phyloP scores from a whole-genome alignment of 1,139 yeast species.

The Pichia sp. region DNA sequence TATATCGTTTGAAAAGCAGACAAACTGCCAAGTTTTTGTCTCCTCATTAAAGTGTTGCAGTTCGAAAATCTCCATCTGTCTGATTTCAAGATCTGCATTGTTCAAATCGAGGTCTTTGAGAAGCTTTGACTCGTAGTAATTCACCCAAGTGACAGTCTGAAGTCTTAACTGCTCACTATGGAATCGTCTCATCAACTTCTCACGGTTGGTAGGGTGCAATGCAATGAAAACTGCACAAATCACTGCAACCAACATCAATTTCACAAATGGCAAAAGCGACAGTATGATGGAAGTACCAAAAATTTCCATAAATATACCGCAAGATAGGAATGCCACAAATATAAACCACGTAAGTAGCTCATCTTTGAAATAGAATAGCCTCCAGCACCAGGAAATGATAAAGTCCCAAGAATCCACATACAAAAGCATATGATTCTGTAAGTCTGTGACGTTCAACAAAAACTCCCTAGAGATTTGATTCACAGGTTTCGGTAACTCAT shows the following conservation, averaged over 20 bases:
- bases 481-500: slow-evolving; percentile 60
- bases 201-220: slow-evolving; percentile 51
- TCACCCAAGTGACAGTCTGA: slow-evolving; percentile 38
- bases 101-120: slow-evolving; percentile 30
- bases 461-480: slow-evolving; percentile 79
- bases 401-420: slow-evolving; percentile 62
- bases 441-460: slow-evolving; percentile 68
- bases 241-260: slow-evolving; percentile 30
- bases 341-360: slow-evolving; percentile 55
- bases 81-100: slow-evolving; percentile 26
- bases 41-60: slow-evolving; percentile 49
- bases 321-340: slow-evolving; percentile 30
- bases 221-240: slow-evolving; percentile 48
- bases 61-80: slow-evolving; percentile 63
- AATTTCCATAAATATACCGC: slow-evolving; percentile 26
- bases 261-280: slow-evolving; percentile 34
- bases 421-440: slow-evolving; percentile 75
- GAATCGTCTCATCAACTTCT: slow-evolving; percentile 36
- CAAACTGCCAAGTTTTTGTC: slow-evolving; percentile 50
- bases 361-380: slow-evolving; percentile 59
- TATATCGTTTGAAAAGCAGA: slow-evolving; percentile 51
- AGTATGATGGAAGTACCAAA: slow-evolving; percentile 18
- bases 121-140: slow-evolving; percentile 37
- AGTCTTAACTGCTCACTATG: slow-evolving; percentile 59
- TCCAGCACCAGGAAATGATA: slow-evolving; percentile 39